phyloP scores from a whole-genome alignment of 139 green algal genomes.

The Limnomonas spitsbergensis region DNA sequence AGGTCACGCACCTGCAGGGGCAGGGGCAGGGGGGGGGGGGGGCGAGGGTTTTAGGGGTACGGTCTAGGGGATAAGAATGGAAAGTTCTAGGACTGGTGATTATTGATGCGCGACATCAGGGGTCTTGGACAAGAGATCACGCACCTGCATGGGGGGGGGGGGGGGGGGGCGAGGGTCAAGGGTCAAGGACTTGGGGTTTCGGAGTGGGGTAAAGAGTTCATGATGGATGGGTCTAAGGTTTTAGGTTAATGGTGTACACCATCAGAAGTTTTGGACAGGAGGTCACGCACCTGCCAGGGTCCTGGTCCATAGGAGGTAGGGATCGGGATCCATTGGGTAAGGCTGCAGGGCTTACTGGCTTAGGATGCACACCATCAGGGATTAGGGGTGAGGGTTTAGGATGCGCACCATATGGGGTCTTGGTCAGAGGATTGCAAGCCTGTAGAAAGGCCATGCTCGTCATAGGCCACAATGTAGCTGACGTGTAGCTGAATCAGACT shows the following conservation, averaged over 20 bases:
- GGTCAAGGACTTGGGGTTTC: too few relatives aligned
- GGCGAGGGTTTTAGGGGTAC: too few relatives aligned
- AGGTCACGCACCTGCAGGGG: constrained; percentile 51
- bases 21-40: not conserved
- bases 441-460: too few relatives aligned
- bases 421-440: not conserved
- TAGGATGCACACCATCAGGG: constrained; percentile 67
- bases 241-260: constrained; percentile 74
- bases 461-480: too few relatives aligned
- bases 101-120: constrained; percentile 71
- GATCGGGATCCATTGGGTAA: too few relatives aligned
- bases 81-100: too few relatives aligned
- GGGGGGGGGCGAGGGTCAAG: too few relatives aligned
- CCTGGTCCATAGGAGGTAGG: not conserved
- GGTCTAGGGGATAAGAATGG: too few relatives aligned
- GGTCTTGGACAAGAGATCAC: constrained; percentile 68
- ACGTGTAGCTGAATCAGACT: too few relatives aligned
- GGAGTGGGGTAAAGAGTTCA: too few relatives aligned
- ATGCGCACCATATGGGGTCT: not conserved
- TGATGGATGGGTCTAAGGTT: too few relatives aligned
- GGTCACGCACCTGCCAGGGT: constrained; percentile 44
- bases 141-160: constrained; percentile 15
- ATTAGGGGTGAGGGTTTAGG: constrained; percentile 67
- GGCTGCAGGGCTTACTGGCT: too few relatives aligned
- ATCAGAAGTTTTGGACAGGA: constrained; percentile 66